phyloP scores from a whole-genome alignment of 2,329 filamentous ascomycete genomes.

The Paramyrothecium roridum region DNA sequence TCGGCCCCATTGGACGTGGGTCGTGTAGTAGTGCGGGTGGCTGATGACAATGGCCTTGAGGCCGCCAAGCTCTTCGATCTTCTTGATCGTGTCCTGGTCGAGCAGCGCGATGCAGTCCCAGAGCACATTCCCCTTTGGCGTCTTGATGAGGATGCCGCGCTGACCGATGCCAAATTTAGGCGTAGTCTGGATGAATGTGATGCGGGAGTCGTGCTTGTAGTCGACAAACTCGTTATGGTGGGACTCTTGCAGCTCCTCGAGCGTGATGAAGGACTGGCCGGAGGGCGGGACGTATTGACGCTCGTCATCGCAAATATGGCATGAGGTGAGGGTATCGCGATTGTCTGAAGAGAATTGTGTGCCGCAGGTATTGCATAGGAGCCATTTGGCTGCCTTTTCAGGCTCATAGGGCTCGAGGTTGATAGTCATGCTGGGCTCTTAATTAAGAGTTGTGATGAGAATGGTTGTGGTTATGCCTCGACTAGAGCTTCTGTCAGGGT shows the following conservation, averaged over 20 bases:
- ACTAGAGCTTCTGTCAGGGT: background rate
- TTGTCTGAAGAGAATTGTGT: conserved; percentile 56
- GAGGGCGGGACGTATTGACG: conserved; percentile 63
- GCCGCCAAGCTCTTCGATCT: conserved; percentile 60
- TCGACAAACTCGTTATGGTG: conserved; percentile 54
- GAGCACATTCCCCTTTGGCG: conserved; percentile 65
- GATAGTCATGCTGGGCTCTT: conserved; percentile 9
- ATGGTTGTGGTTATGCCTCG: background rate
- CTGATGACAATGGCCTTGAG: conserved; percentile 70
- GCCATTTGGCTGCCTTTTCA: conserved; percentile 18
- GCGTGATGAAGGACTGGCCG: conserved; percentile 61
- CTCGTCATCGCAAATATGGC: conserved; percentile 71
- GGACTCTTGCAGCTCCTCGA: conserved; percentile 38
- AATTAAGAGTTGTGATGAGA: background rate
- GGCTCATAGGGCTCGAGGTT: conserved; percentile 17
- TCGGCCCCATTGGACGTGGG: conserved; percentile 70
- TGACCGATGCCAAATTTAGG: conserved; percentile 73
- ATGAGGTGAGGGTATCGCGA: conserved; percentile 45
- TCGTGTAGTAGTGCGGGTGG: conserved; percentile 81
- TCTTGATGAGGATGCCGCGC: conserved; percentile 66
- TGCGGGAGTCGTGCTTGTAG: conserved; percentile 37
- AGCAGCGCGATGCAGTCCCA: conserved; percentile 77
- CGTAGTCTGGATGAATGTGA: conserved; percentile 45
- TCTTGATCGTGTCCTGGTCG: conserved; percentile 58
- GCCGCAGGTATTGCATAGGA: conserved; percentile 67